Base-by-base conservation (phyloP, 208 protist species). In the Trypanosoma congolense region DNA sequence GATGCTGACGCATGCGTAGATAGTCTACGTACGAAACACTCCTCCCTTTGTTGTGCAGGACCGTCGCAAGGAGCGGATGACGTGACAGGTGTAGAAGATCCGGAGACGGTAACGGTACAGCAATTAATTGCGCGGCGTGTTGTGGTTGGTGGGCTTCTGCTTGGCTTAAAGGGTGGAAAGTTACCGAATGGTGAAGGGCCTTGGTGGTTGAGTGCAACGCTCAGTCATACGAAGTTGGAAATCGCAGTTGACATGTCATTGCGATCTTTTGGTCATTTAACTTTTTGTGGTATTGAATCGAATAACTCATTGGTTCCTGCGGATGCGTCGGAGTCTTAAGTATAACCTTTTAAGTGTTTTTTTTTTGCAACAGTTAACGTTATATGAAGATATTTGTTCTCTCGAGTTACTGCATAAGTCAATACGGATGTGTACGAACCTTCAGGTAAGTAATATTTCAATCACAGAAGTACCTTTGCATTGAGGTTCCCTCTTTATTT, bases 141-240 rank as follows among this genome's bases (percentile, higher is more conserved):
- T 29, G 55, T 75, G 26, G 73, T 85, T 38, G 83, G 88, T 25
- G 77, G 80, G 16, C 69, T 92, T 24, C 53, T 90, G 51, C 43
- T 89, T 1, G 81, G 75, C 22, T 50, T 93, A 35, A 41, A 40
- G 38, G 68, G 46, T 56, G 33, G 63, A n/a, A 56, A 49, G 25
- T 40, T 48, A 26, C 16, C 40, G 40, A 19, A 25, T 22, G 16
- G 22, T 5, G 50, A 74, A 36, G 35, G 46, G 8, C 63, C 71
- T 28, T 92, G 88, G 83, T 90, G 71, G 64, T 22, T 95, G 29
- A 95, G 85, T 56, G 88, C 80, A 33, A 91, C 83, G 5, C 66
- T 95, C 41, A 92, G 75, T 44, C 56, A 52, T 26, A 68, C 71
- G 61, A 95, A 95, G 59, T 52, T 95, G 30, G 88, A 95, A 61